Conservation (phyloP, 495 filamentous ascomycete species). For the Daldinia loculata region DNA sequence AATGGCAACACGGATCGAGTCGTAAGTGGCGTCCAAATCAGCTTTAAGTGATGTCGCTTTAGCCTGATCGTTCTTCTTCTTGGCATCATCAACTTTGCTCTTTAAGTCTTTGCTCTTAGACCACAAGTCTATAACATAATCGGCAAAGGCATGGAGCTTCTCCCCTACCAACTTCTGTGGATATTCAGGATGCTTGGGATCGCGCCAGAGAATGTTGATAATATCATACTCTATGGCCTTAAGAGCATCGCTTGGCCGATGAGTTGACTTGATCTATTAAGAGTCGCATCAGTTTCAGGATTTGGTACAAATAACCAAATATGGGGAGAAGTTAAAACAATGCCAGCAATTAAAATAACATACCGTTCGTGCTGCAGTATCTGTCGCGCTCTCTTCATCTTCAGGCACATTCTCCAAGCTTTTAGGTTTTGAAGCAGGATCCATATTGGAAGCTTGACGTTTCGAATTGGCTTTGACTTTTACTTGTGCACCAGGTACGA, state of each 20-base stretch:
- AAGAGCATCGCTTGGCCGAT: slow-evolving; percentile 51
- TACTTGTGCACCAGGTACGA: neutral
- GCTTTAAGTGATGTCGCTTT: slow-evolving; percentile 40
- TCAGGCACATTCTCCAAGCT: neutral
- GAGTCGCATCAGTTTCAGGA: slow-evolving; percentile 57
- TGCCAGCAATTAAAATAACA: neutral
- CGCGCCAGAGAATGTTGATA: slow-evolving; percentile 71
- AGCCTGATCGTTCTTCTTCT: slow-evolving; percentile 53
- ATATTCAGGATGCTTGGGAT: slow-evolving; percentile 61
- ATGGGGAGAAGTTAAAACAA: neutral
- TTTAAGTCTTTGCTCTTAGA: slow-evolving; percentile 65
- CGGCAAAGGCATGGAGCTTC: slow-evolving; percentile 61
- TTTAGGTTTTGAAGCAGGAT: slow-evolving; percentile 7
- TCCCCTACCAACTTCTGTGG: slow-evolving; percentile 71
- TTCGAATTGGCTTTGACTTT: slow-evolving; percentile 9
- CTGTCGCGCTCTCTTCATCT: slow-evolving; percentile 5
- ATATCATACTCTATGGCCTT: slow-evolving; percentile 69
- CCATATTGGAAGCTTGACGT: slow-evolving; percentile 12
- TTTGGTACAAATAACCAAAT: slow-evolving; percentile 5
- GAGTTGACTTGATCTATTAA: slow-evolving; percentile 49
- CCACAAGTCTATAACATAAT: slow-evolving; percentile 61
- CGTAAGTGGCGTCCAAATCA: slow-evolving; percentile 23
- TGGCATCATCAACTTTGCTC: slow-evolving; percentile 60
- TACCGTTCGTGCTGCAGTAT: slow-evolving; percentile 21
- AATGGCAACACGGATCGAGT: slow-evolving; percentile 39